Base-by-base conservation (phyloP, 371 early-diverging fungal genomes). In the Mortierella polycephala region DNA sequence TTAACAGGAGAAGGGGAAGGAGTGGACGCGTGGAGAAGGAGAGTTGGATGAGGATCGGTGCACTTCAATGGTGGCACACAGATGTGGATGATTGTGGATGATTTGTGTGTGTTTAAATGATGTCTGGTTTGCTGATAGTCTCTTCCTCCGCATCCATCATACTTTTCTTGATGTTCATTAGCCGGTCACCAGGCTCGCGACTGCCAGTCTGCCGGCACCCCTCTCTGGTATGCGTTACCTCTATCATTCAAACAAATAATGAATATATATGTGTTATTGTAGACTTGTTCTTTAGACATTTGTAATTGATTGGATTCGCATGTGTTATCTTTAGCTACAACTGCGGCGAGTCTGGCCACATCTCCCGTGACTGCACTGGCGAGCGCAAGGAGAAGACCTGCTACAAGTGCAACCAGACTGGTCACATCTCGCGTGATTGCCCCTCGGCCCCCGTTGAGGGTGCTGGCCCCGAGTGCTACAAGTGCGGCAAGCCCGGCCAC, bases 111-210 rank as follows among this genome's bases (percentile, higher is more conserved):
- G 67, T 30, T 4, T 4, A 30, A 30, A 52, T 66, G 54, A 49
- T 61, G 62, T 44, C 12, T 46, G 9, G 62, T 18, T 46, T 45
- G 68, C 74, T 74, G 74, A 74, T 74, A 61, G 50, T 40, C 16
- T 39, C 18, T 21, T 16, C 12, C n/a, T 59, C 18, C 18, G 18
- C 51, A 51, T 51, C 14, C 20, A 37, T 37, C 37, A 7, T 69
- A 54, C 30, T 60, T 30, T 8, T 68, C 52, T 69, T 62, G 47
- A 53, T 42, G 60, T 51, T 64, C 11, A 37, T 57, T 44, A 90
- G 90, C 82, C 70, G 90, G 88, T 74, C 90, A 90, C 67, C 87
- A 87, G 83, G 89, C 90, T 47, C 84, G 83, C 69, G 89, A 89
- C 51, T 90, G 90, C 81, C 59, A 72, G 62, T 82, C 84, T 64